Evolutionary conservation across 192 early-diverging fungal genomes (phyloP), one percentile per base, ranked within the genome.

Genomic region (Piromyces sp.): DNA sequence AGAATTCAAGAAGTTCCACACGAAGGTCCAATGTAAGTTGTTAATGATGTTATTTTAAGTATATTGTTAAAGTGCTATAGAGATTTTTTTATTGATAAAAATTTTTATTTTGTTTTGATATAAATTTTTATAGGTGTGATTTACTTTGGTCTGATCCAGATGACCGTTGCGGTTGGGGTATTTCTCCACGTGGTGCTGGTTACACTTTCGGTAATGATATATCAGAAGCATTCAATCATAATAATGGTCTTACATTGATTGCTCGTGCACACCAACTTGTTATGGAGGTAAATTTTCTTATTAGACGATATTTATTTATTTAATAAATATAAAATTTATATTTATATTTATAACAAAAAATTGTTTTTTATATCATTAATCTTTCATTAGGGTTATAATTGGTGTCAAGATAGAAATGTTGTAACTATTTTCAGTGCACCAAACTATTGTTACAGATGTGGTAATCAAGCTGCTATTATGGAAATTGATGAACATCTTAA

Each of bases 381-480:
- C n/a, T 33, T 33, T 33, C 31, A 80, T 16, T 84, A 94, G 94
- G 96, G 97, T 81, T 99, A 97, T 89, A 97, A 96, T 87, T 99
- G 97, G 97, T 93, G 93, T 81, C 96, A 99, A 88, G 97, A 98
- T 80, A 92, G 94, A 87, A 98, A 99, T 87, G 96, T 97, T 5
- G 97, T 99, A 19, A 99, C 97, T 30, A 99, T 99, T 82, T 99
- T 99, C 86, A 94, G 93, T 87, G 97, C 97, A 78, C 97, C 97
- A 33, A 99, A 99, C 88, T 99, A 99, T 89, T 98, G 97, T 87
- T 99, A 99, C 92, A 93, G 97, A 78, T 99, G 97, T 84, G 97
- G 97, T 79, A 99, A 99, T 86, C 96, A 98, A 90, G 97, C 97
- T 30, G 97, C 97, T 31, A 99, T 99, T 85, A 98, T 99, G 97